Base-by-base conservation (phyloP, 164 flowering plant species). In the Taxillus chinensis region DNA sequence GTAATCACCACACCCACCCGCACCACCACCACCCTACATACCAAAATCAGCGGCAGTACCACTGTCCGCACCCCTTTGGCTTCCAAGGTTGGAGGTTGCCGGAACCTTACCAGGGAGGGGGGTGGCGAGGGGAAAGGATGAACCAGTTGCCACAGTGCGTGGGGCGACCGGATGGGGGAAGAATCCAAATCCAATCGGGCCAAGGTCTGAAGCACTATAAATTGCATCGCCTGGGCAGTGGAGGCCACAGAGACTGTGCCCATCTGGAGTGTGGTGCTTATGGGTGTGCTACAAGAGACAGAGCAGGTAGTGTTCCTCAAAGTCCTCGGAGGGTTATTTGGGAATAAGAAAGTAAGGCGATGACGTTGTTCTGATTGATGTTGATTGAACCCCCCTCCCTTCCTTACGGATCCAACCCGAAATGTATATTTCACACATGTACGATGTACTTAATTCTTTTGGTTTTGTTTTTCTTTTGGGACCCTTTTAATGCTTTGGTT, bases 131-230 rank as follows among this genome's bases (percentile, higher is more conserved):
- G 27, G 27, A 27, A 27, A 27, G 27, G 27, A 27, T 27, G 27
- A 27, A 0, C 27, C 27, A 27, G 2, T 27, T 27, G 2, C 27
- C 27, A 27, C 27, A 27, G 27, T 57, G 64, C 2, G 41, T 60
- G 3, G 68, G 71, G 1, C 62, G 72, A 10, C 15, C 50, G 3
- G 80, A 77, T 6, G 57, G 60, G 12, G 43, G 39, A 8, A 64
- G 71, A 53, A 57, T 57, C 38, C 70, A 70, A 53, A 57, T 57
- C 38, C 70, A 70, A 5, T 49, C 67, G 62, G 71, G 62, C 14
- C 59, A 56, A 8, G 64, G 45, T 0, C 57, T 54, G 27, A 45
- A 8, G 15, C 68, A 58, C 45, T 53, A 64, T 61, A 38, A 57
- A 41, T 10, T 67, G 41, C 61, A 58, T 16, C 38, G 55, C 15